Evolutionary conservation across 1,284 basidiomycete species (phyloP).

Genomic region (Hemileia vastatrix): DNA sequence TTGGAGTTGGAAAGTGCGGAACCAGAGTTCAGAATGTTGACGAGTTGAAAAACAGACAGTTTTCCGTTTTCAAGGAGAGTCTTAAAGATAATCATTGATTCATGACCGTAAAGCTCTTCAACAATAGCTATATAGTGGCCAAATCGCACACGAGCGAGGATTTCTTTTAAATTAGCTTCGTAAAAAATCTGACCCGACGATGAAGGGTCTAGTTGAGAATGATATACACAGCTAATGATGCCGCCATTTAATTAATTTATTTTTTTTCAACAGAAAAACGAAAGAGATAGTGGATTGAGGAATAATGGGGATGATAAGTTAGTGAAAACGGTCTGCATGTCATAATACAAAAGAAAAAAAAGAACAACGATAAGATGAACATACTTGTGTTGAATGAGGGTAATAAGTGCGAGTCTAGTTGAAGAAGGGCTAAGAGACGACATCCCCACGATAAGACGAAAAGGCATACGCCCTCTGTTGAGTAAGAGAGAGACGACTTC

Average conservation of each 20-base stretch:
- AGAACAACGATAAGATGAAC: background rate
- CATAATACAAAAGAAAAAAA: background rate
- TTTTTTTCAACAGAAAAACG: too few relatives aligned
- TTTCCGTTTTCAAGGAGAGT: constrained; percentile 15
- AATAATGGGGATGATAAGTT: too few relatives aligned
- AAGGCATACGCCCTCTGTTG: constrained; percentile 15
- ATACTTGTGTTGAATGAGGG: constrained; percentile 19
- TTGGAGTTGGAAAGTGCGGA: constrained; percentile 2
- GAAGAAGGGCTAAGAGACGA: constrained; percentile 13
- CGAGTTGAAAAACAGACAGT: constrained; percentile 5
- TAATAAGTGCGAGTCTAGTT: constrained; percentile 8
- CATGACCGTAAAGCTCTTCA: constrained; percentile 7
- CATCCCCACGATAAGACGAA: constrained; percentile 5
- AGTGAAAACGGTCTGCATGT: background rate
- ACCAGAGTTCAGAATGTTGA: background rate
- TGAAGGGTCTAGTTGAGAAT: constrained; percentile 6
- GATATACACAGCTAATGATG: constrained; percentile 11
- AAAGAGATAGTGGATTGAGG: too few relatives aligned
- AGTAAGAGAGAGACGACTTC: constrained; percentile 17
- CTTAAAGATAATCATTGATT: constrained; percentile 12
- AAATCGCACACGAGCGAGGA: constrained; percentile 10
- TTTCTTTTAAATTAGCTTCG: constrained; percentile 7
- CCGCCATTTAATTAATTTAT: background rate
- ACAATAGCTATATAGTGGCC: constrained; percentile 6
- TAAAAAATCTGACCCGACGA: constrained; percentile 4